Conservation (phyloP, 371 early-diverging fungal genomes). For the Massospora cicadina region DNA sequence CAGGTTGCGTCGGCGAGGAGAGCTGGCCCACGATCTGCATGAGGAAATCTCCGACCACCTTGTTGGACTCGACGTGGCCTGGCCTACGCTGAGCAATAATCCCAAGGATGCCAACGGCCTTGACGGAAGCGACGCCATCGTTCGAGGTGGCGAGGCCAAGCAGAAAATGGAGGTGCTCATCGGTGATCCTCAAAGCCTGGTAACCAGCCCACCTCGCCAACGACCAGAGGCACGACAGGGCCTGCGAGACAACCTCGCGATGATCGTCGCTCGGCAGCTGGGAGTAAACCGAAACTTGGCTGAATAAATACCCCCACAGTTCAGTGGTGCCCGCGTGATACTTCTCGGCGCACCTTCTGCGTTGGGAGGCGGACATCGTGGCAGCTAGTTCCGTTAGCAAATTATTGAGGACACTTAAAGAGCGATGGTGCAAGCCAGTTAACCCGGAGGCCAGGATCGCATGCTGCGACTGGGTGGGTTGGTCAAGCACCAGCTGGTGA, state of each 20-base stretch:
- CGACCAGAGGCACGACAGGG: neutral
- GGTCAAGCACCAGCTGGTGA: neutral
- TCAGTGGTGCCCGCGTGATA: neutral
- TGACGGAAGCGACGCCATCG: slow-evolving; percentile 37
- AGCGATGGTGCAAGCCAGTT: neutral
- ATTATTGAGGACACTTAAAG: neutral
- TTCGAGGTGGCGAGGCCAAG: slow-evolving; percentile 14
- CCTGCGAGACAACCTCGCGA: neutral
- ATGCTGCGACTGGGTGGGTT: neutral
- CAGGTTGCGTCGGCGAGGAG: slow-evolving; percentile 7
- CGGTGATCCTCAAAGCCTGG: slow-evolving; percentile 29
- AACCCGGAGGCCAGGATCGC: neutral
- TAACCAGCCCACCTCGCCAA: slow-evolving; percentile 18
- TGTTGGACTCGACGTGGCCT: slow-evolving; percentile 47
- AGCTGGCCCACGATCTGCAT: slow-evolving; percentile 24
- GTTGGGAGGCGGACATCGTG: neutral
- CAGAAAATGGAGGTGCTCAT: slow-evolving; percentile 18
- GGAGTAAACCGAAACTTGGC: neutral
- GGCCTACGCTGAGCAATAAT: slow-evolving; percentile 48
- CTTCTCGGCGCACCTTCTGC: neutral
- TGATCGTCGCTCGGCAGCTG: neutral
- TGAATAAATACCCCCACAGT: neutral
- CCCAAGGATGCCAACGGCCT: slow-evolving; percentile 53
- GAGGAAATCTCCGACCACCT: slow-evolving; percentile 45
- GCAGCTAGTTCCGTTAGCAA: neutral